Evolutionary conservation across 495 filamentous ascomycete genomes (phyloP).

Genomic region (Extremus antarcticus): DNA sequence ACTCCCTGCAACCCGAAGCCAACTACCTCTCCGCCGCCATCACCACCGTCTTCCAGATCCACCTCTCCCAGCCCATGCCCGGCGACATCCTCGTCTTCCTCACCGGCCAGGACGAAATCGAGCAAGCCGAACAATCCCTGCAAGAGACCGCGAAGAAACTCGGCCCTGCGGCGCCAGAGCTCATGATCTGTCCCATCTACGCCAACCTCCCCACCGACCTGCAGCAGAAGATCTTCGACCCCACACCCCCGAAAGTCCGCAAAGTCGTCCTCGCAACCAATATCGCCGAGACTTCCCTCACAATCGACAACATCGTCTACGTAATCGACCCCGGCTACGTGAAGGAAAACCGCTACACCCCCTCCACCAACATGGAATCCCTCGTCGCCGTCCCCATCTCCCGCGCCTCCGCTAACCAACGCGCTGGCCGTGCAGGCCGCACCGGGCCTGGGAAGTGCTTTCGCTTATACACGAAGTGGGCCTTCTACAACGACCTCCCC

Average conservation of each 20-base stretch:
- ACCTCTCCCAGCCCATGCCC: conserved; percentile 62
- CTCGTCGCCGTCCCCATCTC: conserved; percentile 87
- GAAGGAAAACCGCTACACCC: conserved; percentile 92
- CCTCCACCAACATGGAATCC: conserved; percentile 82
- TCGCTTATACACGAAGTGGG: conserved; percentile 87
- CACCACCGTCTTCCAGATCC: conserved; percentile 93
- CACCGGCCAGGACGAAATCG: conserved; percentile 90
- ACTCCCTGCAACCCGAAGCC: conserved; percentile 82
- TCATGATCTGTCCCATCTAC: conserved; percentile 77
- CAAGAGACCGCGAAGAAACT: conserved; percentile 67
- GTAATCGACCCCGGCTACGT: conserved; percentile 90
- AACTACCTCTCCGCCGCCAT: conserved; percentile 89
- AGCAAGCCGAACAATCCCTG: conserved; percentile 64
- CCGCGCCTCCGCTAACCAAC: conserved; percentile 86
- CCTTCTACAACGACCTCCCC: conserved; percentile 88
- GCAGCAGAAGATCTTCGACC: conserved; percentile 88
- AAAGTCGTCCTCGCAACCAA: conserved; percentile 95
- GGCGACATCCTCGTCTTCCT: conserved; percentile 93
- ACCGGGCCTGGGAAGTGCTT: conserved; percentile 92
- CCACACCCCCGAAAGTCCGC: conserved; percentile 68
- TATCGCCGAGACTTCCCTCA: conserved; percentile 91
- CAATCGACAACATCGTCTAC: conserved; percentile 86
- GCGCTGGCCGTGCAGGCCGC: conserved; percentile 84
- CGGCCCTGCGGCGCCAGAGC: conserved; percentile 53
- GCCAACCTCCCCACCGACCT: conserved; percentile 80